Evolutionary conservation across 192 early-diverging fungal species (phyloP), one percentile per base, ranked within the genome.

Genomic region (Geranomyces michiganensis): DNA sequence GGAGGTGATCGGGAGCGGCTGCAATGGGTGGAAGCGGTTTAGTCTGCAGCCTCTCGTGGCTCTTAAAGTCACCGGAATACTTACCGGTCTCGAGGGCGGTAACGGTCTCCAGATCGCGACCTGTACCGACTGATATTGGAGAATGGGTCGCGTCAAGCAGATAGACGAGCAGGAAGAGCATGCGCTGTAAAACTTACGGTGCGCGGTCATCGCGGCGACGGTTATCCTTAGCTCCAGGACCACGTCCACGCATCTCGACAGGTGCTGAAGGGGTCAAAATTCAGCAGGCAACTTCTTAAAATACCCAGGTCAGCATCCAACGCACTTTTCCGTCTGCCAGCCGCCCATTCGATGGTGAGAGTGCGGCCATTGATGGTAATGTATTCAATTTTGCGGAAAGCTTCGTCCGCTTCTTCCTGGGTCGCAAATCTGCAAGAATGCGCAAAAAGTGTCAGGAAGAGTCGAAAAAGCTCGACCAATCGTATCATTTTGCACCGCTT

Each of bases 331-430:
- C 82, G 56, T 27, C 70, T 24, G 0, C 82, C 82, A 15, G 68
- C 70, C 9, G 82, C 82, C 82, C 82, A 84, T 56, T 84, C 82
- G 33, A 84, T 72, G 1, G 73, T 81, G 32, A 84, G 60, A 6
- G 68, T 76, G 21, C 72, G 56, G n/a, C 78, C 78, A 55, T 79
- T 78, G 49, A 84, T 79, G 2, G 79, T 81, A 22, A 84, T 62
- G 65, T 84, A 84, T 58, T 84, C 82, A 62, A 84, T 84, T 62
- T 78, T 81, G 22, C 60, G 48, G 65, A 71, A 84, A 12, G 82
- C 82, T 29, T 56, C 71, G 64, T 80, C 72, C 15, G 82, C 82
- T 56, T 83, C 73, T 33, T 78, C 78, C 63, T 78, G 78, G 14
- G 70, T 68, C 26, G 36, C 66, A 64, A 78, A 83, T 71, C 82